These are phyloP conservation scores for Wallemia hederae DNA, from an alignment of 1,284 basidiomycete genomes.

Conservation along the genomic window DNA sequence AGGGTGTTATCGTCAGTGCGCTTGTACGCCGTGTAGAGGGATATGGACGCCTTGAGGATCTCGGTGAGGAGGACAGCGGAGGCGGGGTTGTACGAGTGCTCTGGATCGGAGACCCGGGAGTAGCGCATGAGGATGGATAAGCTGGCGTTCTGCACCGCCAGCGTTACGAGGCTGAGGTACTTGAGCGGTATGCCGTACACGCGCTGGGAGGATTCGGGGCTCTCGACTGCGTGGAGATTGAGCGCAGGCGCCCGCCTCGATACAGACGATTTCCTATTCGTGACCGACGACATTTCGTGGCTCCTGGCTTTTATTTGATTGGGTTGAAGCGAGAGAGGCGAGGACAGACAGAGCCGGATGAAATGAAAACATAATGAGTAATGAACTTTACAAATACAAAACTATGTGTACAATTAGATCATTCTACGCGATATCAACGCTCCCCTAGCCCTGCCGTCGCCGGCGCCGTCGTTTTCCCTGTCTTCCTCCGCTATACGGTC, in stretches of 20 bases:
- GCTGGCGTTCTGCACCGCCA: constrained; percentile 74
- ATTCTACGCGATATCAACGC: not conserved
- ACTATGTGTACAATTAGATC: not conserved
- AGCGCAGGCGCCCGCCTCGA: not conserved
- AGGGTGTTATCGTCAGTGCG: constrained; percentile 15
- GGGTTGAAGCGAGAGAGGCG: no score
- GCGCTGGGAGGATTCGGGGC: constrained; percentile 9
- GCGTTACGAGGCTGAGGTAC: constrained; percentile 54
- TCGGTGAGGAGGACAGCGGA: constrained; percentile 79
- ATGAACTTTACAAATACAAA: not conserved
- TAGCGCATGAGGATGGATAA: constrained; percentile 83
- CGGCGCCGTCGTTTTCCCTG: not conserved
- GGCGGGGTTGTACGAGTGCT: constrained; percentile 59
- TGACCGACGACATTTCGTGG: not conserved
- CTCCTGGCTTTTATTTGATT: not conserved
- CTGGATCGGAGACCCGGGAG: constrained; percentile 44
- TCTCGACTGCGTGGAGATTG: not conserved
- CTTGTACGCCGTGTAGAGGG: constrained; percentile 32
- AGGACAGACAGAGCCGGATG: not conserved
- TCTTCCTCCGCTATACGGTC: not conserved
- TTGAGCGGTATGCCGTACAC: constrained; percentile 41
- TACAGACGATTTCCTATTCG: not conserved
- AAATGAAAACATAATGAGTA: not conserved
- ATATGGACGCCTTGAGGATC: constrained; percentile 66
- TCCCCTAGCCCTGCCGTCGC: not conserved